Evolutionary conservation across 768 basidiomycete genomes (phyloP).

Genomic region (Lactarius quietus): DNA sequence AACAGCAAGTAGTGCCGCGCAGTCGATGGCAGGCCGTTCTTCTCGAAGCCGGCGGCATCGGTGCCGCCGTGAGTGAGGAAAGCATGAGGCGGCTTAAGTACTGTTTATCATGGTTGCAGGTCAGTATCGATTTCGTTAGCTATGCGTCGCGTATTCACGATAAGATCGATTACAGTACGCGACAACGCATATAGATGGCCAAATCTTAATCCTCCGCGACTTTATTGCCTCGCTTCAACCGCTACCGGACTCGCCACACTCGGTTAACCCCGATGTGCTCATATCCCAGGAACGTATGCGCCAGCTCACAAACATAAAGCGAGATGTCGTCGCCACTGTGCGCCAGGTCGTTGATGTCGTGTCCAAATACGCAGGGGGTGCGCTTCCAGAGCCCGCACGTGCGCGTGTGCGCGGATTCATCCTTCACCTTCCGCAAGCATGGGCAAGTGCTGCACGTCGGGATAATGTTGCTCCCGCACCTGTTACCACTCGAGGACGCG

Average conservation of each 20-base stretch:
- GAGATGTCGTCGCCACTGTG: conserved; percentile 84
- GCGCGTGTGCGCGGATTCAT: conserved; percentile 72
- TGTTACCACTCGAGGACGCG: conserved; percentile 28
- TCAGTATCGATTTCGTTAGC: conserved; percentile 34
- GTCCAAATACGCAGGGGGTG: conserved; percentile 78
- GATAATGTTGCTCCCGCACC: conserved; percentile 24
- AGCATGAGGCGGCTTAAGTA: conserved; percentile 84
- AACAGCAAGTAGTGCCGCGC: conserved; percentile 60
- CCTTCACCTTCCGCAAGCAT: conserved; percentile 74
- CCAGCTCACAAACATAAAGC: conserved; percentile 69
- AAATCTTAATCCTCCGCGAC: conserved; percentile 78
- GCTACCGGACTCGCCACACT: conserved; percentile 35
- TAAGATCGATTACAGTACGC: conserved; percentile 56
- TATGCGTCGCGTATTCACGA: not conserved
- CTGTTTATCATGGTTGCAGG: conserved; percentile 85
- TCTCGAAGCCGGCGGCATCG: conserved; percentile 81
- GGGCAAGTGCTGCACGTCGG: conserved; percentile 49
- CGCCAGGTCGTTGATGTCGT: conserved; percentile 88
- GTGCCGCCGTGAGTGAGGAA: conserved; percentile 87
- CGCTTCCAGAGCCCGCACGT: conserved; percentile 82
- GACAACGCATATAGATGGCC: conserved; percentile 81
- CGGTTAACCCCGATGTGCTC: conserved; percentile 33
- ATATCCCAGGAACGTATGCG: conserved; percentile 47
- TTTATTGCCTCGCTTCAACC: conserved; percentile 72
- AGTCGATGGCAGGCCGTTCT: conserved; percentile 84